Evolutionary conservation across 352 stramenopile genomes (phyloP).

Genomic region (Phytopythium mirpurense): DNA sequence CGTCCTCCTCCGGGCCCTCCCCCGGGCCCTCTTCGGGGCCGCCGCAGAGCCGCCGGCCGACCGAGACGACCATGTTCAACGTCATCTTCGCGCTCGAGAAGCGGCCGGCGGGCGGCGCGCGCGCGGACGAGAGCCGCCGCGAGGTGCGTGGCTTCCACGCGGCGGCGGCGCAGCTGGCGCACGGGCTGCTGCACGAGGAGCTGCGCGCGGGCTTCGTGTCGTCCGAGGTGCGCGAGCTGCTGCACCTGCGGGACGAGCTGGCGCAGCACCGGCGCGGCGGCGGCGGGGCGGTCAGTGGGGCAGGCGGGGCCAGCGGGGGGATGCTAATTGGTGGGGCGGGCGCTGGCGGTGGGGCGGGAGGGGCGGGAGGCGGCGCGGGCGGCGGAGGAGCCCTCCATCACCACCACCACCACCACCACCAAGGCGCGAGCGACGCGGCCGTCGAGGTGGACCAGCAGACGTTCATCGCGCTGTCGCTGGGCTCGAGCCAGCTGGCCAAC

Average conservation of each 20-base stretch:
- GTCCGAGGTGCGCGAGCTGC: conserved; percentile 62
- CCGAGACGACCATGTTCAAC: conserved; percentile 87
- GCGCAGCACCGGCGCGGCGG: conserved; percentile 52
- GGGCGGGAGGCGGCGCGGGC: neutral
- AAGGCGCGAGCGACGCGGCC: conserved; percentile 28
- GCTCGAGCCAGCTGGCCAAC: conserved; percentile 76
- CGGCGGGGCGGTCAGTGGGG: conserved; percentile 10
- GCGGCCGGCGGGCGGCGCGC: conserved; percentile 15
- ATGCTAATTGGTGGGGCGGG: neutral
- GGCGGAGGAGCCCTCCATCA: neutral
- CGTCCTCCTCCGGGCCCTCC: neutral
- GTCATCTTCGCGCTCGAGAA: conserved; percentile 82
- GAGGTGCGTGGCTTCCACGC: conserved; percentile 54
- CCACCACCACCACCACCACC: conserved; percentile 20
- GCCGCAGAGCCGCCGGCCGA: conserved; percentile 7
- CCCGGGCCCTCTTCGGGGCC: conserved; percentile 7
- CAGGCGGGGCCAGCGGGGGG: conserved; percentile 9
- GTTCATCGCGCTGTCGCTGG: conserved; percentile 75
- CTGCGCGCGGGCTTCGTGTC: conserved; percentile 76
- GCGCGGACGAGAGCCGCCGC: conserved; percentile 27
- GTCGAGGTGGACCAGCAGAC: conserved; percentile 76
- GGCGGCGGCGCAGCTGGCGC: conserved; percentile 67
- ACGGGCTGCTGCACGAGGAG: conserved; percentile 82
- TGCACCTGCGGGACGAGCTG: conserved; percentile 78
- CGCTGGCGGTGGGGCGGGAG: neutral